These are phyloP conservation scores for Imleria badia DNA, from an alignment of 768 basidiomycete genomes.

Conservation along the genomic window DNA sequence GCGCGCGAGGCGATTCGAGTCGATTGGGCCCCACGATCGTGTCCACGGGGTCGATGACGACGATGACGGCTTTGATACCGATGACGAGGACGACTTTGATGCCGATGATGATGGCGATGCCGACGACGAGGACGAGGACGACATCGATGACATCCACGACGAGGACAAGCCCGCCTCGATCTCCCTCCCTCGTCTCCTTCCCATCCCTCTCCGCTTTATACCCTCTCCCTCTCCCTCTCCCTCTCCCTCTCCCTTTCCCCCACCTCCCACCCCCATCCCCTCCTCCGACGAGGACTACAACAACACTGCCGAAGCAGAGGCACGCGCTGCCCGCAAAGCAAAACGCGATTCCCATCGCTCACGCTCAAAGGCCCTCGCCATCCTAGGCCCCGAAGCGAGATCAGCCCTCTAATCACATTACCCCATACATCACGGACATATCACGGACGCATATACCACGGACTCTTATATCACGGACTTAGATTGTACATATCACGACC, in stretches of 20 bases:
- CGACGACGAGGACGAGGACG: not conserved
- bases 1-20: not conserved
- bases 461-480: no score
- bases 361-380: conserved; percentile 4
- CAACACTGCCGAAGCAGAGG: not conserved
- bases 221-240: not conserved
- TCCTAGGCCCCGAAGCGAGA: conserved; percentile 3
- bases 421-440: no score
- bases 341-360: conserved; percentile 12
- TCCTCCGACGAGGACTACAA: not conserved
- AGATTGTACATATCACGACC: no score
- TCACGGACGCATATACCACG: no score
- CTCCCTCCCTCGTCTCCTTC: conserved; percentile 5
- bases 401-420: not conserved
- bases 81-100: not conserved
- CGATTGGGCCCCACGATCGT: not conserved
- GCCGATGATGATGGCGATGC: not conserved
- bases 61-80: no score
- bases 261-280: no score
- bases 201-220: not conserved
- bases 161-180: not conserved
- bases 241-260: not conserved
- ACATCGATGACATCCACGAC: not conserved
- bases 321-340: conserved; percentile 6
- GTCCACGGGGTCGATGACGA: not conserved